Percentiles rank a stretch among this genome's conserved stretches.
These are phyloP conservation scores for Apiotrichum montevideense DNA, from an alignment of 1,284 basidiomycete species.

Conservation along the genomic window DNA sequence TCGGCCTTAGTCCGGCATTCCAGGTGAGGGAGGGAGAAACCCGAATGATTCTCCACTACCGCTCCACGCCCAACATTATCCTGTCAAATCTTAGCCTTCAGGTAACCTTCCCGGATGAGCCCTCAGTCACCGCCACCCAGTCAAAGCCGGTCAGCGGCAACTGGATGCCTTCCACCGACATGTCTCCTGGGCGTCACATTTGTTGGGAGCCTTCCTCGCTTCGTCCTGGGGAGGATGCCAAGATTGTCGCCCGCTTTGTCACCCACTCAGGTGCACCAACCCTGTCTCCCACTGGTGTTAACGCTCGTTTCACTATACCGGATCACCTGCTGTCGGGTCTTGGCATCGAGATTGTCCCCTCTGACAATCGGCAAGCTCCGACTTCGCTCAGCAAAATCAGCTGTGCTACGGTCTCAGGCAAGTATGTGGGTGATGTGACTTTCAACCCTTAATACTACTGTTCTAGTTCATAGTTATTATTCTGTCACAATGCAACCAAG, in stretches of 20 bases:
- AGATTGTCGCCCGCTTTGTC: constrained; percentile 50
- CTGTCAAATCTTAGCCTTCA: constrained; percentile 42
- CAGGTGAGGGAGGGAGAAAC: constrained; percentile 51
- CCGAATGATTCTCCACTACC: constrained; percentile 51
- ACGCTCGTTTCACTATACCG: constrained; percentile 47
- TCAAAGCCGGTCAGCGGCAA: constrained; percentile 50
- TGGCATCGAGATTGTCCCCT: constrained; percentile 39
- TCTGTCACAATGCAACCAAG: too few relatives aligned
- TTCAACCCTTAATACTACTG: constrained; percentile 2
- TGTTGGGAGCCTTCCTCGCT: constrained; percentile 44
- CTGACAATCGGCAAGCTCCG: not conserved
- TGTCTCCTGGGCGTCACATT: constrained; percentile 33
- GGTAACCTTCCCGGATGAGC: constrained; percentile 43
- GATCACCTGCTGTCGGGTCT: constrained; percentile 45
- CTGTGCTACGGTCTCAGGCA: constrained; percentile 6
- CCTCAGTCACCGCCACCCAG: constrained; percentile 48
- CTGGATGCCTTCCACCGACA: constrained; percentile 35
- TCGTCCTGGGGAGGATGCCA: constrained; percentile 28
- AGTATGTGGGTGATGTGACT: constrained; percentile 10
- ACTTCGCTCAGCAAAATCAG: constrained; percentile 3
- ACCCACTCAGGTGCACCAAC: constrained; percentile 25
- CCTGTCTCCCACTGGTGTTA: constrained; percentile 40
- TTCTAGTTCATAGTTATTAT: not conserved
- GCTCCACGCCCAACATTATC: constrained; percentile 13
- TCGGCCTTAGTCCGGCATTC: constrained; percentile 51